These are phyloP conservation scores for Amphibolis antarctica DNA, from an alignment of 106 monocot species.

Conservation along the genomic window DNA sequence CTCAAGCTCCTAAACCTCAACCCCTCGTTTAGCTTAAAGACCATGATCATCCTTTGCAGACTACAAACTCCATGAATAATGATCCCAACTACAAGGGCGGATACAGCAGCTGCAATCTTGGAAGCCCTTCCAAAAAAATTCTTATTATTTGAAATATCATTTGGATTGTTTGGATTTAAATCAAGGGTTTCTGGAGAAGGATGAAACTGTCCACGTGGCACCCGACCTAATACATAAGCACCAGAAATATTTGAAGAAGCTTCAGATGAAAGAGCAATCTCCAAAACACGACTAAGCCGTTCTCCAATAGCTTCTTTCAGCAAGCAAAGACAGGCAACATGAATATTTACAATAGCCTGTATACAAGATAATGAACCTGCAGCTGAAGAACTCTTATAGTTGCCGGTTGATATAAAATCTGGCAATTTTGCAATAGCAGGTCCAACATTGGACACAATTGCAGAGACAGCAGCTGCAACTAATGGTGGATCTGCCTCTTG, in stretches of 20 bases:
- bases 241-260: constrained; percentile 64
- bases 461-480: constrained; percentile 79
- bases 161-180: constrained; percentile 37
- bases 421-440: constrained; percentile 50
- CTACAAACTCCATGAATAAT: constrained; percentile 63
- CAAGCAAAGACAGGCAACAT: constrained; percentile 62
- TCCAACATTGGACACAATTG: constrained; percentile 65
- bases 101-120: constrained; percentile 73
- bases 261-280: constrained; percentile 72
- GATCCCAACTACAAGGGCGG: constrained; percentile 78
- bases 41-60: constrained; percentile 72
- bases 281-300: constrained; percentile 57
- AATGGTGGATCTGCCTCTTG: constrained; percentile 61
- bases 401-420: constrained; percentile 34
- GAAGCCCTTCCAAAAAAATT: constrained; percentile 34
- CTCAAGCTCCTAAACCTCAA: constrained; percentile 71
- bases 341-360: constrained; percentile 56
- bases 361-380: constrained; percentile 38
- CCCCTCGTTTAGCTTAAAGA: constrained; percentile 78
- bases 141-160: constrained; percentile 53
- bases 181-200: constrained; percentile 67
- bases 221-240: constrained; percentile 39
- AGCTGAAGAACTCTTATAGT: constrained; percentile 27
- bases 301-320: constrained; percentile 92
- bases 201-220: constrained; percentile 65